Percentiles rank a stretch among this genome's conserved stretches.
Conservation (phyloP, 192 early-diverging fungal species). For the Phycomyces nitens region DNA sequence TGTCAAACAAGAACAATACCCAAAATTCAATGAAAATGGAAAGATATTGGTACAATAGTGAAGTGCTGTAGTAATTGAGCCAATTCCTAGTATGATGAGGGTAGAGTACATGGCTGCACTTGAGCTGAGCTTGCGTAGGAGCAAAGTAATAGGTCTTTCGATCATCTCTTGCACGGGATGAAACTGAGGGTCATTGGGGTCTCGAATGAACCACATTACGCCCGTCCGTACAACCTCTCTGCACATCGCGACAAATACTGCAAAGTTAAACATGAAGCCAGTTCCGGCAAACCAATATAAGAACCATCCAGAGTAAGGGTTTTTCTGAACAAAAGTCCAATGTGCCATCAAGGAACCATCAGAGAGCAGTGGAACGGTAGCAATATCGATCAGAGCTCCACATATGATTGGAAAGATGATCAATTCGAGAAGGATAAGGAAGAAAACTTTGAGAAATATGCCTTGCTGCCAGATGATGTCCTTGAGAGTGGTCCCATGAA, state of each 20-base stretch:
- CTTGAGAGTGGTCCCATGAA: constrained; percentile 33
- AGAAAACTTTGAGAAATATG: constrained; percentile 66
- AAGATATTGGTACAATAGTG: constrained; percentile 37
- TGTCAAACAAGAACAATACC: constrained; percentile 39
- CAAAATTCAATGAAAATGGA: constrained; percentile 62
- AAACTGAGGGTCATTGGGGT: constrained; percentile 94
- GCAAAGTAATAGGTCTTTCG: constrained; percentile 67
- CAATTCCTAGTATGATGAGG: constrained; percentile 74
- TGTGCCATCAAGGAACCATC: constrained; percentile 57
- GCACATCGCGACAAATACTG: constrained; percentile 80
- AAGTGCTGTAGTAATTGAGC: constrained; percentile 48
- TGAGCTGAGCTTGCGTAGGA: constrained; percentile 79
- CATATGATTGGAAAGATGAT: constrained; percentile 83
- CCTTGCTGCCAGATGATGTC: constrained; percentile 50
- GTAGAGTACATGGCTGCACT: constrained; percentile 83
- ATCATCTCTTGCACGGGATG: constrained; percentile 92
- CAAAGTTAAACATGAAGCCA: constrained; percentile 92
- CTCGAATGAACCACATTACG: constrained; percentile 97
- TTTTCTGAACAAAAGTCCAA: constrained; percentile 50
- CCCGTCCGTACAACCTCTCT: constrained; percentile 85
- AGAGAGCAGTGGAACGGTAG: constrained; percentile 74
- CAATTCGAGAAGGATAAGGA: constrained; percentile 88
- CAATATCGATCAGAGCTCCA: constrained; percentile 80
- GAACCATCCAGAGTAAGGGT: constrained; percentile 65
- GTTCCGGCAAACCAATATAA: constrained; percentile 93